Evolutionary conservation across 352 stramenopile species (phyloP).

Genomic region (Phytopythium delawarense): DNA sequence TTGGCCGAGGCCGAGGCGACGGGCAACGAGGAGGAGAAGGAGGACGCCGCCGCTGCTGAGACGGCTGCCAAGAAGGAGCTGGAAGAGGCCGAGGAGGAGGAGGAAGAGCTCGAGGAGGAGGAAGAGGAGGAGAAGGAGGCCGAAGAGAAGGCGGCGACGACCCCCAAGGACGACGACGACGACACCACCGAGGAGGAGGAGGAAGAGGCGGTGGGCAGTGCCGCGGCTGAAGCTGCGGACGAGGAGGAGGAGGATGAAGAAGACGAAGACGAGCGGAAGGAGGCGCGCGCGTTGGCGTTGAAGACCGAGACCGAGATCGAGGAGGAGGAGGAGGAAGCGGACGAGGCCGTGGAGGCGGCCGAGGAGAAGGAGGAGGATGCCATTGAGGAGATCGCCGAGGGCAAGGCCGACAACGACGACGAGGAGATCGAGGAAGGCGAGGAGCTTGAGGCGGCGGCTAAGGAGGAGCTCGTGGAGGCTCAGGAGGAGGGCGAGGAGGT

Average conservation of each 20-base stretch:
- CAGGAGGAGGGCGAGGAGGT: conserved; percentile 5
- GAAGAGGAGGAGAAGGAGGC: conserved; percentile 5
- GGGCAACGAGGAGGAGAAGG: conserved; percentile 17
- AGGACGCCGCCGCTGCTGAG: conserved; percentile 12
- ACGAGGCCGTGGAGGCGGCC: conserved; percentile 5
- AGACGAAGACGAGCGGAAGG: conserved; percentile 2
- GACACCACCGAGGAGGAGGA: conserved; percentile 6
- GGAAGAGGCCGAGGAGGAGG: conserved; percentile 12
- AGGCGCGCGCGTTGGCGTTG: not conserved
- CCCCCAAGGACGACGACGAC: conserved; percentile 3
- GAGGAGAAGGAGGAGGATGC: conserved; percentile 9
- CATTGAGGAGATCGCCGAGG: conserved; percentile 5
- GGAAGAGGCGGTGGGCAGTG: not conserved
- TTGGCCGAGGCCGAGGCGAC: conserved; percentile 17
- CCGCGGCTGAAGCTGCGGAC: conserved; percentile 8
- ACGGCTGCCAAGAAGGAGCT: conserved; percentile 8
- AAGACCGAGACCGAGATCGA: conserved; percentile 6
- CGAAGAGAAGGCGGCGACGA: not conserved
- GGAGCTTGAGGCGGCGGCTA: conserved; percentile 2
- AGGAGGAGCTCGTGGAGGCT: conserved; percentile 5
- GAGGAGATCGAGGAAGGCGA: conserved; percentile 7
- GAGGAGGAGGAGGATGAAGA: conserved; percentile 15
- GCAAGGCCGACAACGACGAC: conserved; percentile 2
- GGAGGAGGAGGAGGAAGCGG: conserved; percentile 2
- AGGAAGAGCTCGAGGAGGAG: conserved; percentile 13